Conservation (phyloP, 2,329 filamentous ascomycete species). For the Botrytis cinerea region DNA sequence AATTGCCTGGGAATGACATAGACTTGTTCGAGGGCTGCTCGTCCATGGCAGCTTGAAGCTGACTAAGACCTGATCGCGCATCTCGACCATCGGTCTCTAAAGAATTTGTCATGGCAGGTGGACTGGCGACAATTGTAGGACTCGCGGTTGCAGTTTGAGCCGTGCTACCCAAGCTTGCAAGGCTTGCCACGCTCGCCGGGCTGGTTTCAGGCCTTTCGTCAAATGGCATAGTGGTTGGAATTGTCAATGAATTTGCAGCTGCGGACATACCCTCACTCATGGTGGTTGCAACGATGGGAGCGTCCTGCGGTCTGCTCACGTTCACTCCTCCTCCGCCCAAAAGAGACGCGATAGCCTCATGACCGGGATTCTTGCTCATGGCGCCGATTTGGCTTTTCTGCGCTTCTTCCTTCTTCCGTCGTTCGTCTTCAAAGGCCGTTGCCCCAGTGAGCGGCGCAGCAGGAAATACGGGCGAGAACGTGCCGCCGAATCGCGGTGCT, state of each 20-base stretch:
- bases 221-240: slow-evolving; percentile 37
- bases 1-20: slow-evolving; percentile 40
- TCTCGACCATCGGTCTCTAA: slow-evolving; percentile 37
- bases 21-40: slow-evolving; percentile 38
- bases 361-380: slow-evolving; percentile 56
- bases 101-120: slow-evolving; percentile 34
- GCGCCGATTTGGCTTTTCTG: slow-evolving; percentile 44
- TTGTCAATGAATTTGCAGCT: slow-evolving; percentile 39
- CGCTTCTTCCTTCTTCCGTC: slow-evolving; percentile 51
- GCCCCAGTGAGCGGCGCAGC: slow-evolving; percentile 53
- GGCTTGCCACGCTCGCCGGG: slow-evolving; percentile 40
- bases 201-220: slow-evolving; percentile 40
- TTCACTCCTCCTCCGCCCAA: slow-evolving; percentile 55
- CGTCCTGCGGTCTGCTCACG: slow-evolving; percentile 59
- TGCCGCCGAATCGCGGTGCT: slow-evolving; percentile 39
- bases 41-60: slow-evolving; percentile 34
- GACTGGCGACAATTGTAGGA: slow-evolving; percentile 40
- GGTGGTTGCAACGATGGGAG: slow-evolving; percentile 42
- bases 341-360: slow-evolving; percentile 54
- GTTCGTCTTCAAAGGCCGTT: slow-evolving; percentile 56
- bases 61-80: slow-evolving; percentile 26
- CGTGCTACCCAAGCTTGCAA: slow-evolving; percentile 40
- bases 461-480: slow-evolving; percentile 42
- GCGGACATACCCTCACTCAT: slow-evolving; percentile 40
- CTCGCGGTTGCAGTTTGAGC: slow-evolving; percentile 41